Percentiles rank a stretch among this genome's conserved stretches.
Conservation (phyloP, 116 monocot genomes). For the Posidonia oceanica region DNA sequence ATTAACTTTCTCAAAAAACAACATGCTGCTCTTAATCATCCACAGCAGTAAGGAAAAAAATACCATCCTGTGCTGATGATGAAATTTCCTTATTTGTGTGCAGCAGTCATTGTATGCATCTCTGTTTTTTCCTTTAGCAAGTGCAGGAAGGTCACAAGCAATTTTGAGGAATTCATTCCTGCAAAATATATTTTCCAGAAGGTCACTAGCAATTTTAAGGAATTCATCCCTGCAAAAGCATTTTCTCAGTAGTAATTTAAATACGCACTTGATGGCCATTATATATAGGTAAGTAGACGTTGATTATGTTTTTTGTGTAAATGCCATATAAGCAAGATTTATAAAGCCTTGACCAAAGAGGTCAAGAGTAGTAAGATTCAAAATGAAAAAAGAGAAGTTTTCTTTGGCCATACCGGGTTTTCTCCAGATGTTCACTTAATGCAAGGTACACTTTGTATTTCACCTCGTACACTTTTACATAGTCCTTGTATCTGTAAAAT, state of each 20-base stretch:
- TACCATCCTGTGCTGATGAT: conserved; percentile 42
- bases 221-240: not conserved
- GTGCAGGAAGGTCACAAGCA: conserved; percentile 40
- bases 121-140: conserved; percentile 35
- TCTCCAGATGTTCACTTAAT: conserved; percentile 65
- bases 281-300: too few species aligned
- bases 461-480: conserved; percentile 65
- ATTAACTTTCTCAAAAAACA: too few species aligned
- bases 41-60: not conserved
- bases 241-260: not conserved
- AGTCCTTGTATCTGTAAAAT: conserved; percentile 56
- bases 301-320: too few species aligned
- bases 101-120: conserved; percentile 36
- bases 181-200: conserved; percentile 7
- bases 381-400: not conserved
- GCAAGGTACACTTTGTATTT: conserved; percentile 52
- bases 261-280: not conserved
- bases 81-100: conserved; percentile 48
- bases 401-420: conserved; percentile 32
- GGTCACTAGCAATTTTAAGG: not conserved
- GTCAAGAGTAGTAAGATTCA: too few species aligned
- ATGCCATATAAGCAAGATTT: too few species aligned
- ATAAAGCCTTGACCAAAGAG: too few species aligned
- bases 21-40: not conserved
- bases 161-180: conserved; percentile 65